A percentile compares a stretch with the other conserved stretches of the same genome.
Evolutionary conservation across 75 land plant species (phyloP).

Genomic region (Selaginella moellendorffii): DNA sequence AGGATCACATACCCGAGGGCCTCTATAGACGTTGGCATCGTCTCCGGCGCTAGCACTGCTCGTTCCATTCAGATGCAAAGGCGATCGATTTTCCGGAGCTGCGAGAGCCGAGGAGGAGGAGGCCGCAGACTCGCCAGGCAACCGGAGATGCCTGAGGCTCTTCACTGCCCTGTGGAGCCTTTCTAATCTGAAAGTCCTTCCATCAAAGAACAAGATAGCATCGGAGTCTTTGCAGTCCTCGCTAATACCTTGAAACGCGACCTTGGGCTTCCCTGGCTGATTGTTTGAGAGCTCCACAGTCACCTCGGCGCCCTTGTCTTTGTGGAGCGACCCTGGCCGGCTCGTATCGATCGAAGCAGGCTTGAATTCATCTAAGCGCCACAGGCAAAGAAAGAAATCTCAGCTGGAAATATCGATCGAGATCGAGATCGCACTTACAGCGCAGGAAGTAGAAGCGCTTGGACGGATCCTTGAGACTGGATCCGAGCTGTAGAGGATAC

Average conservation of each 20-base stretch:
- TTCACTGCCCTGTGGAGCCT: constrained; percentile 77
- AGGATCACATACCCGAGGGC: not conserved
- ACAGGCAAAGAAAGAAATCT: not conserved
- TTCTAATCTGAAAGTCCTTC: constrained; percentile 60
- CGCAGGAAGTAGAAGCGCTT: constrained; percentile 73
- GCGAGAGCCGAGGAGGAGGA: constrained; percentile 19
- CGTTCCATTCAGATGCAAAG: constrained; percentile 14
- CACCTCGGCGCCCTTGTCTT: constrained; percentile 66
- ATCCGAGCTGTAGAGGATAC: constrained; percentile 50
- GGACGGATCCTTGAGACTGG: constrained; percentile 44
- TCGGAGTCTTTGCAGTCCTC: constrained; percentile 90
- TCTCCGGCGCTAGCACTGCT: not conserved
- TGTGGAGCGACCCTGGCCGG: constrained; percentile 54
- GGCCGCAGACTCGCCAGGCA: constrained; percentile 49
- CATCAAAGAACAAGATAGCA: constrained; percentile 85
- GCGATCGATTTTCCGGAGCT: constrained; percentile 19
- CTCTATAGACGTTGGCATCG: constrained; percentile 9
- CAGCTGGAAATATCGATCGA: not conserved
- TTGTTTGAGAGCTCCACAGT: constrained; percentile 82
- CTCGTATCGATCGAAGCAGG: constrained; percentile 89
- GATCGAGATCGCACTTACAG: constrained; percentile 34
- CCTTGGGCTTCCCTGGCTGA: constrained; percentile 67
- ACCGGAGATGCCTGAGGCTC: constrained; percentile 46
- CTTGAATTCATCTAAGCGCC: constrained; percentile 80
- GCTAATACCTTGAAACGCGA: constrained; percentile 68